These are phyloP conservation scores for Ophiocordyceps robertsii DNA, from an alignment of 2,329 filamentous ascomycete genomes.

Conservation along the genomic window DNA sequence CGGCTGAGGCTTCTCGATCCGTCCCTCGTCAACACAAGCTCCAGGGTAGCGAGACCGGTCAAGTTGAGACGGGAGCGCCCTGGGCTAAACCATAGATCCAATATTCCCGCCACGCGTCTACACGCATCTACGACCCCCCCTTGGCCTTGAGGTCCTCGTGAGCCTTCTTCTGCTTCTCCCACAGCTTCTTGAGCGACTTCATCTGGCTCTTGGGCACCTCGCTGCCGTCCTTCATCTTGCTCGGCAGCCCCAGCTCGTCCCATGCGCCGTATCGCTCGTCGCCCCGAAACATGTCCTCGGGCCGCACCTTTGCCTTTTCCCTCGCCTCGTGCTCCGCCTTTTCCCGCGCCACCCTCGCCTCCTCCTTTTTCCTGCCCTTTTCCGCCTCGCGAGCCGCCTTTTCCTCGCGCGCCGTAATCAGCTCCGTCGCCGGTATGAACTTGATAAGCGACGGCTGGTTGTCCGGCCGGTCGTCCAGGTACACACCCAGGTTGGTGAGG, in stretches of 20 bases:
- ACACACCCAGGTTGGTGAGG: conserved; percentile 71
- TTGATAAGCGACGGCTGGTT: conserved; percentile 59
- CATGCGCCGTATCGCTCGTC: conserved; percentile 56
- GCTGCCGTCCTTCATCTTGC: conserved; percentile 60
- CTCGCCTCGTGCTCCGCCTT: conserved; percentile 38
- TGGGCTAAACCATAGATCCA: too few relatives aligned
- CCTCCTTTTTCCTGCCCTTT: conserved; percentile 40
- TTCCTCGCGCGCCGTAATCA: conserved; percentile 45
- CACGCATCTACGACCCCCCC: conserved; percentile 1
- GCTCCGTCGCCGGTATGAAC: conserved; percentile 42
- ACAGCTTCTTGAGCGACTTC: conserved; percentile 82
- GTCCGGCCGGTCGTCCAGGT: conserved; percentile 69
- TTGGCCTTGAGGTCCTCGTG: conserved; percentile 42
- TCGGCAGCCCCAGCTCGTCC: conserved; percentile 74
- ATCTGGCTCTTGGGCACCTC: conserved; percentile 66
- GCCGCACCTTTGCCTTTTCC: conserved; percentile 43
- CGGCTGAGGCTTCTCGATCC: too few relatives aligned
- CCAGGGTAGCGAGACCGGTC: too few relatives aligned
- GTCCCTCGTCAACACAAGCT: too few relatives aligned
- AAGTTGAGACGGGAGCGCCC: too few relatives aligned
- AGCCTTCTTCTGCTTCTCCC: conserved; percentile 79
- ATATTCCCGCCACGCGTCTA: too few relatives aligned
- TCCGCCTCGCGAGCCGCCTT: conserved; percentile 49
- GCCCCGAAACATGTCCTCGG: conserved; percentile 41
- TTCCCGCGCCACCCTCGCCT: conserved; percentile 35